Evolutionary conservation across 768 basidiomycete species (phyloP).

Genomic region (Suillus variegatus): DNA sequence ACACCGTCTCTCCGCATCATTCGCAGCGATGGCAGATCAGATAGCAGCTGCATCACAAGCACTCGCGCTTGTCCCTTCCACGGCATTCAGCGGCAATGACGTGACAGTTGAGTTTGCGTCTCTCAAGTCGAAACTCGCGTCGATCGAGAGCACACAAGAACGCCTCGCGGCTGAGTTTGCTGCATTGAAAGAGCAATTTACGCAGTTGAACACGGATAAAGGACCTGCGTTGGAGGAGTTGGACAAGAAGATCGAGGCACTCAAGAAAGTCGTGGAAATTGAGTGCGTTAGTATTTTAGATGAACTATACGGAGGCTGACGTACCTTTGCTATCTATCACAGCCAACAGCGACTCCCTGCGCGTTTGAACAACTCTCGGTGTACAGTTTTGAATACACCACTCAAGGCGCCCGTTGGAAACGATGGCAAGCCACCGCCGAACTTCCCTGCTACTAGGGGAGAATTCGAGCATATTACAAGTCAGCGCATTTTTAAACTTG

Average conservation of each 20-base stretch:
- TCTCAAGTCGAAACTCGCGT: conserved; percentile 29
- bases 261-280: conserved; percentile 32
- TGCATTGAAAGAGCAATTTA: conserved; percentile 28
- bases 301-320: neutral
- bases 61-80: conserved; percentile 30
- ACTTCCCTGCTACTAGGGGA: conserved; percentile 40
- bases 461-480: conserved; percentile 50
- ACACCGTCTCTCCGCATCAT: conserved; percentile 37
- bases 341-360: conserved; percentile 41
- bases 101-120: conserved; percentile 14
- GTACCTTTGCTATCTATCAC: neutral
- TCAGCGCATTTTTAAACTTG: conserved; percentile 14
- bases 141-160: conserved; percentile 35
- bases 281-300: conserved; percentile 29
- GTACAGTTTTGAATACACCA: conserved; percentile 32
- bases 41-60: conserved; percentile 42
- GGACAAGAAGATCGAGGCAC: conserved; percentile 36
- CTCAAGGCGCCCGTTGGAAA: conserved; percentile 32
- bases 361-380: conserved; percentile 37
- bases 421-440: conserved; percentile 36
- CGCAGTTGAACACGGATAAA: conserved; percentile 15
- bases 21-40: conserved; percentile 41
- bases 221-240: conserved; percentile 31
- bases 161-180: conserved; percentile 34
- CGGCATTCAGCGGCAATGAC: conserved; percentile 22